Base-by-base conservation (phyloP, 371 early-diverging fungal genomes). In the Rhizopus microsporus region DNA sequence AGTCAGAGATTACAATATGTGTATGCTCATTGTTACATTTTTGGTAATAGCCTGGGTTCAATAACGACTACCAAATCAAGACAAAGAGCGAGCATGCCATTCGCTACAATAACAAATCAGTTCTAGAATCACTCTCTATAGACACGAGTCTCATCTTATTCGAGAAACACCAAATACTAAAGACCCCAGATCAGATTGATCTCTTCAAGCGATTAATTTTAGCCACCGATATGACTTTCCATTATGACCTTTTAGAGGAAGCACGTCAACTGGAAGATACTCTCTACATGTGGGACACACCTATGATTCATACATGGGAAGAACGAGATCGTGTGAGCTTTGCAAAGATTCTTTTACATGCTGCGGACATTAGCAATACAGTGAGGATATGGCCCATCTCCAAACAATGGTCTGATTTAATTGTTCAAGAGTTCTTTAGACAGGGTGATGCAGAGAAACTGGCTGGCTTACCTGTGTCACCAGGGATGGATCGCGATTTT, bases 311-410 rank as follows among this genome's bases (percentile, higher is more conserved):
- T 23, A 23, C 23, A 23, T 60, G 59, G 57, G 34, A 51, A 33
- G 51, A 51, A 12, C 12, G 16, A 16, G 7, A 13, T 10, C n/a
- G 46, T 23, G 29, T 7, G 3, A 15, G 29, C 29, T 23, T 46
- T 9, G 29, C 46, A 7, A 15, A 46, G 30, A 77, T 86, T 8
- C 59, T 94, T 39, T 67, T 95, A 12, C 94, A 95, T 65, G 92
- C 93, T 1, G 92, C 94, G 17, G 96, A 95, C 56, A 91, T 95
- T 38, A 89, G 90, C 57, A 95, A 95, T 57, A 87, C 94, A 0
- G 89, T 89, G 15, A 84, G 93, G 17, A 92, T 93, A 3, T 92
- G 91, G 88, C 59, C 72, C 5, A 75, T 93, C 44, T 93, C 91
- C 57, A 91, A 92, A 65, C 84, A 84, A 56, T 96, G 96, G 96